Percentiles rank a stretch among this genome's conserved stretches.
Evolutionary conservation across 257 asterid genomes (phyloP).

Genomic region (Ophiorrhiza pumila): DNA sequence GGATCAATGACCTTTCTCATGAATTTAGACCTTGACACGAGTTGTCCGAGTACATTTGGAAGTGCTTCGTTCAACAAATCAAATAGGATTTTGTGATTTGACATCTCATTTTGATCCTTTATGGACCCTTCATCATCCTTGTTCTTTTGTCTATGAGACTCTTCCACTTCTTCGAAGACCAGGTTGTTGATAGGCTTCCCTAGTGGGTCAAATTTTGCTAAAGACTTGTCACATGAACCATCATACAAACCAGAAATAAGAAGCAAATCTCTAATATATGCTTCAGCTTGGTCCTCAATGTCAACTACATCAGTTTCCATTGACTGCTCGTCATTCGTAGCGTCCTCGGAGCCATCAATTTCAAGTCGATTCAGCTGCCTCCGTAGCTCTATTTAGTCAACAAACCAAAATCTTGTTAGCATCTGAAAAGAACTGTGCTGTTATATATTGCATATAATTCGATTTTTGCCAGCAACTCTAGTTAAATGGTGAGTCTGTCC

Average conservation of each 20-base stretch:
- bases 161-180: slow-evolving; percentile 77
- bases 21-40: slow-evolving; percentile 41
- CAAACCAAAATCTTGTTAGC: neutral
- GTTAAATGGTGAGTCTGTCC: neutral
- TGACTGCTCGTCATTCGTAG: slow-evolving; percentile 43
- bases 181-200: slow-evolving; percentile 72
- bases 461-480: neutral
- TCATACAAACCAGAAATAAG: slow-evolving; percentile 74
- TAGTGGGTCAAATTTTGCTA: slow-evolving; percentile 76
- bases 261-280: slow-evolving; percentile 81
- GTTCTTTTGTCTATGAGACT: slow-evolving; percentile 37
- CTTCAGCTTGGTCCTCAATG: slow-evolving; percentile 63
- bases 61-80: slow-evolving; percentile 81
- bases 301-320: slow-evolving; percentile 47
- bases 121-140: slow-evolving; percentile 35
- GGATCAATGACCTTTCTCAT: slow-evolving; percentile 45
- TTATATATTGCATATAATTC: neutral
- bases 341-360: slow-evolving; percentile 45
- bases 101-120: slow-evolving; percentile 39
- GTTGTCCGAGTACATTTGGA: slow-evolving; percentile 55
- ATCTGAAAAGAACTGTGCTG: neutral
- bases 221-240: slow-evolving; percentile 50
- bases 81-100: slow-evolving; percentile 55
- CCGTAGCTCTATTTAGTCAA: slow-evolving; percentile 58
- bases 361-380: slow-evolving; percentile 73